These are phyloP conservation scores for Cucurbita ficifolia DNA, from an alignment of 306 rosid genomes.

Conservation along the genomic window DNA sequence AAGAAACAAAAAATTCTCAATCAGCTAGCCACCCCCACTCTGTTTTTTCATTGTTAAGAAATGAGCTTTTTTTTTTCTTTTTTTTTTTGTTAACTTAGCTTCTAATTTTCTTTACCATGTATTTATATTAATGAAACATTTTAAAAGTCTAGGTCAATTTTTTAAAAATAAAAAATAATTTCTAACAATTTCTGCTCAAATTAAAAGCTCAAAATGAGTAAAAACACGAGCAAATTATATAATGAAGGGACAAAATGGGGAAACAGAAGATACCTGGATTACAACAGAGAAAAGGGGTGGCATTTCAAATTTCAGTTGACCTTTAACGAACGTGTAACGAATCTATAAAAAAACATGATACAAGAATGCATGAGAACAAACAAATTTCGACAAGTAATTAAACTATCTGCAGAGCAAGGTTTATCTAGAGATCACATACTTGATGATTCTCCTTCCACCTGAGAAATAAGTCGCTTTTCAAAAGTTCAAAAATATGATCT, in stretches of 20 bases:
- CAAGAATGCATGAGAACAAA: neutral
- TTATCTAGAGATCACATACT: slow-evolving; percentile 24
- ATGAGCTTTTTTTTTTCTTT: no score
- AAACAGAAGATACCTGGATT: slow-evolving; percentile 56
- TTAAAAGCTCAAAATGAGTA: neutral
- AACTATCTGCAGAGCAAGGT: neutral
- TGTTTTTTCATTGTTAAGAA: neutral
- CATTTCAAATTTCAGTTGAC: slow-evolving; percentile 57
- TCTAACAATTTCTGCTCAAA: neutral
- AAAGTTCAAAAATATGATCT: slow-evolving; percentile 85
- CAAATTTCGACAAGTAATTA: neutral
- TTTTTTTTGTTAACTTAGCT: no score
- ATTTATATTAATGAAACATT: neutral
- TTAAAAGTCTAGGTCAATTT: neutral
- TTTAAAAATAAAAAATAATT: neutral
- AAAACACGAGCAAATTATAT: neutral
- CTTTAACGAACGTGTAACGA: slow-evolving; percentile 64
- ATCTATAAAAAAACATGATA: slow-evolving; percentile 26
- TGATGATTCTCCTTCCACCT: slow-evolving; percentile 96
- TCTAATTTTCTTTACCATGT: neutral
- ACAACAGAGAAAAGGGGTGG: slow-evolving; percentile 64
- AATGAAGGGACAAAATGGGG: neutral
- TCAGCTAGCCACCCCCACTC: neutral
- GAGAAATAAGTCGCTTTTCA: slow-evolving; percentile 61
- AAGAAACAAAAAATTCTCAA: neutral